These are phyloP conservation scores for Hortiboletus campestris DNA, from an alignment of 768 basidiomycete genomes.

Conservation along the genomic window DNA sequence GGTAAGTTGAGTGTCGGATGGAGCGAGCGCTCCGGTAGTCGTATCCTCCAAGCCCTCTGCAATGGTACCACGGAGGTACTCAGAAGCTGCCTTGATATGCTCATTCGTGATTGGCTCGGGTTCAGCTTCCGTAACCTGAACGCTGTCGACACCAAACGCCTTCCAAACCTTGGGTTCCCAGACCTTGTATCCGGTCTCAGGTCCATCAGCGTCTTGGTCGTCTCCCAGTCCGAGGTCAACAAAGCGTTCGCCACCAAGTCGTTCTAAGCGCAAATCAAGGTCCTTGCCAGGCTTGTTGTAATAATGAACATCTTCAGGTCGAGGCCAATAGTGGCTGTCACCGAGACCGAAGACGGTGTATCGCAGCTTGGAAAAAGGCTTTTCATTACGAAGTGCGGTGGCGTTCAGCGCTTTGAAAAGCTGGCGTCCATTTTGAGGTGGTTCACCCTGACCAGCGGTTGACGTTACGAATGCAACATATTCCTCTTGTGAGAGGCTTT, in stretches of 20 bases:
- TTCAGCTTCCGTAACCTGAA: slow-evolving; percentile 89
- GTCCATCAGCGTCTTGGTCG: slow-evolving; percentile 96
- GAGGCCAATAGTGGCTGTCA: slow-evolving; percentile 99
- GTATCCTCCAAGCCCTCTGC: slow-evolving; percentile 84
- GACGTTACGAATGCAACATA: slow-evolving; percentile 88
- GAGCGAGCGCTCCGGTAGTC: slow-evolving; percentile 85
- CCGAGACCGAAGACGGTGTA: slow-evolving; percentile 93
- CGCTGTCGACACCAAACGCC: slow-evolving; percentile 82
- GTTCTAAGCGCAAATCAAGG: slow-evolving; percentile 74
- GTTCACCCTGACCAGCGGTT: slow-evolving; percentile 95
- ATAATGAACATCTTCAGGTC: slow-evolving; percentile 94
- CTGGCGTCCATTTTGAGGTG: slow-evolving; percentile 92
- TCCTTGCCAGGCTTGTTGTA: slow-evolving; percentile 98
- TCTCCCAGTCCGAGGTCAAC: slow-evolving; percentile 83
- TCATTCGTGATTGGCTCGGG: slow-evolving; percentile 98
- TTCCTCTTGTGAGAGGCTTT: slow-evolving; percentile 68
- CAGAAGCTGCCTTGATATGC: slow-evolving; percentile 96
- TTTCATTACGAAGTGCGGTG: slow-evolving; percentile 48
- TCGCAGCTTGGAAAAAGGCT: slow-evolving; percentile 60
- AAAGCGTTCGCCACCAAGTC: slow-evolving; percentile 76
- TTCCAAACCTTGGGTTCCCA: slow-evolving; percentile 97
- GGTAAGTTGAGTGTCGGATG: slow-evolving; percentile 90
- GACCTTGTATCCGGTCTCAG: slow-evolving; percentile 93
- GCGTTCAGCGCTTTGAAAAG: slow-evolving; percentile 85
- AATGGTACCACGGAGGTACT: slow-evolving; percentile 94